Evolutionary conservation across 2,329 filamentous ascomycete species (phyloP), one percentile per base, ranked within the genome.

Genomic region (Fusarium veterinarium): DNA sequence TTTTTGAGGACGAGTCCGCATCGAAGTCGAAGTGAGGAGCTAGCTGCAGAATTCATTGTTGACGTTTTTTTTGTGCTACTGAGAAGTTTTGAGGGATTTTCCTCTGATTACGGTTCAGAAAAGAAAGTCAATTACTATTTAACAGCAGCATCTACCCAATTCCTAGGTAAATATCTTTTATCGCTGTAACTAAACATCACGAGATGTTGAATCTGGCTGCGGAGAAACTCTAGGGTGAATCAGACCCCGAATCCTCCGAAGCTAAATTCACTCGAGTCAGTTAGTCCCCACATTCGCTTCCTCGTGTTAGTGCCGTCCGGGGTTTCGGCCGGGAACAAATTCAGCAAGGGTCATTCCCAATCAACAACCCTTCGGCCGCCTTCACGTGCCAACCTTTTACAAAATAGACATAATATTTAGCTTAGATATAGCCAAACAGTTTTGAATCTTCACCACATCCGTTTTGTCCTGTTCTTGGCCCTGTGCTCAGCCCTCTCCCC

Each of bases 11-110:
- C 12, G 0, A 45, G 28, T 12, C 52, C 38, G 2, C 28, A 45
- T 6, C 8, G 16, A 0, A 44, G 4, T 8, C 6, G 28, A 16
- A 56, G 3, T 1, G 13, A 8, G 0, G 38, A 16, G 2, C 3
- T 20, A 0, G 52, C 17, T 8, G n/a, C 20, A 0, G 5, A 8
- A 2, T 7, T 31, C 52, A 42, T 42, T 4, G 20, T 23, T n/a
- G 16, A 17, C 2, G 16, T 23, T 23, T n/a, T n/a, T 28, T 31
- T n/a, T 9, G 40, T 23, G n/a, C 7, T 14, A 9, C 12, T 41
- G 13, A 23, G 13, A 13, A 14, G 2, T n/a, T 13, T 41, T 13
- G 40, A 7, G 20, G 14, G 9, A 41, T 5, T 7, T 16, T 41
- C 8, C 3, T 23, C 13, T 41, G 12, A 14, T 13, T 41, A 8